These are phyloP conservation scores for Saposhnikovia divaricata DNA, from an alignment of 129 eudicot species.

Conservation along the genomic window DNA sequence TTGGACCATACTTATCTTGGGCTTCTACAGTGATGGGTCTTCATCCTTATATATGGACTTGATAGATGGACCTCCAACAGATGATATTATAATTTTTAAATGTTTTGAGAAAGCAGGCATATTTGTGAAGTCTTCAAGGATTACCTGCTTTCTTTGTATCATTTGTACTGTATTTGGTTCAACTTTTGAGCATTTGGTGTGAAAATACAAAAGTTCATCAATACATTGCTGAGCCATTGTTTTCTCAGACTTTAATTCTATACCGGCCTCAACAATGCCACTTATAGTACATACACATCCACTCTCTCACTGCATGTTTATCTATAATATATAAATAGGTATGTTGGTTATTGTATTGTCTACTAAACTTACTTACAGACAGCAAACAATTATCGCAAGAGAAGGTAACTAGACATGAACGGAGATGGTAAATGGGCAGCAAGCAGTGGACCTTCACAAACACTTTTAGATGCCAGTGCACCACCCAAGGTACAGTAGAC, in stretches of 20 bases:
- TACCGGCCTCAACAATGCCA: slow-evolving; percentile 29
- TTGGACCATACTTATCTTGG: no score
- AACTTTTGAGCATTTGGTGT: no score
- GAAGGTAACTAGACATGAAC: not conserved
- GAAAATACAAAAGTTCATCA: no score
- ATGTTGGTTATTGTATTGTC: slow-evolving; percentile 3
- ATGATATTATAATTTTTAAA: no score
- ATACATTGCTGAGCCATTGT: slow-evolving; percentile 12
- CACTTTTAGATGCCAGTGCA: slow-evolving; percentile 67
- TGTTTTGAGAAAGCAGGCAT: no score
- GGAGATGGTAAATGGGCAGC: slow-evolving; percentile 27
- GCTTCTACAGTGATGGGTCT: no score
- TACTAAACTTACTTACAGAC: not conserved
- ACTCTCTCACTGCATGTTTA: not conserved
- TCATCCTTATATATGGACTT: no score
- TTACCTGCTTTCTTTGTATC: no score
- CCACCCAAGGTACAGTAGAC: slow-evolving; percentile 51
- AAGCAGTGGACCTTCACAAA: slow-evolving; percentile 18
- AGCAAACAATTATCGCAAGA: not conserved
- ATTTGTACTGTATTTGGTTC: no score
- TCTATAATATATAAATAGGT: not conserved
- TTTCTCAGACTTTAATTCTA: slow-evolving; percentile 28
- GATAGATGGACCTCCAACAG: no score
- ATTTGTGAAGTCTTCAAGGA: no score
- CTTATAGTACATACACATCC: not conserved